Conservation (phyloP, 169 alveolate genomes). For the Plasmodium vivax region DNA sequence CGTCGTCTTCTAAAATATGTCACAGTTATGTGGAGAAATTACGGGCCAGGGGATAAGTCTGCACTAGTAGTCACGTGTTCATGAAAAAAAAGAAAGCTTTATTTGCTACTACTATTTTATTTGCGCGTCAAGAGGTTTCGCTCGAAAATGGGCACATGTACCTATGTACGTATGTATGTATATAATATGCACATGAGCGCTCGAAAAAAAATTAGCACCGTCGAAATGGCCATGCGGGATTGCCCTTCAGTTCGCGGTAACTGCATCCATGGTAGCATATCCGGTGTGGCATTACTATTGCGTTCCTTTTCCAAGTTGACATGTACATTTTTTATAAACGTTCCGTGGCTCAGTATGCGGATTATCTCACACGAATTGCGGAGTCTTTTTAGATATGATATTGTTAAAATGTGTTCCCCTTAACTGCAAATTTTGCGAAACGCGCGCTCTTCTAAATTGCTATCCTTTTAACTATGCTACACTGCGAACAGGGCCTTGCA, state of each 20-base stretch:
- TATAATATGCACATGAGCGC: neutral
- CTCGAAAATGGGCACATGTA: neutral
- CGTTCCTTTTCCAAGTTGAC: neutral
- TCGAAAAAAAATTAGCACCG: neutral
- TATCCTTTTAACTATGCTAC: neutral
- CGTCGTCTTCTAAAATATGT: neutral
- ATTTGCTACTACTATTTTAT: neutral
- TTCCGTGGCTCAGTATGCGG: neutral
- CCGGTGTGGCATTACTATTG: neutral
- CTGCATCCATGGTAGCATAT: neutral
- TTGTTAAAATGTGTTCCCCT: neutral
- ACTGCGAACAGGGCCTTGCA: neutral
- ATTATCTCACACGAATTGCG: neutral
- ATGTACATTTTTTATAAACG: neutral
- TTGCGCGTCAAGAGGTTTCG: neutral
- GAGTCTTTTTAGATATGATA: neutral
- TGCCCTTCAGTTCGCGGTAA: neutral
- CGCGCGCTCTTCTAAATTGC: neutral
- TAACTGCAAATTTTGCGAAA: neutral
- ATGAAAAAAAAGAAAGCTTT: neutral
- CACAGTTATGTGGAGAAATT: neutral
- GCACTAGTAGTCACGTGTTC: neutral
- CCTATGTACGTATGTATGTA: neutral
- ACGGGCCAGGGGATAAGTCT: neutral
- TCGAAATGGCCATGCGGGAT: neutral